Conservation (phyloP, 257 asterid genomes). For the Solanum bulbocastanum region DNA sequence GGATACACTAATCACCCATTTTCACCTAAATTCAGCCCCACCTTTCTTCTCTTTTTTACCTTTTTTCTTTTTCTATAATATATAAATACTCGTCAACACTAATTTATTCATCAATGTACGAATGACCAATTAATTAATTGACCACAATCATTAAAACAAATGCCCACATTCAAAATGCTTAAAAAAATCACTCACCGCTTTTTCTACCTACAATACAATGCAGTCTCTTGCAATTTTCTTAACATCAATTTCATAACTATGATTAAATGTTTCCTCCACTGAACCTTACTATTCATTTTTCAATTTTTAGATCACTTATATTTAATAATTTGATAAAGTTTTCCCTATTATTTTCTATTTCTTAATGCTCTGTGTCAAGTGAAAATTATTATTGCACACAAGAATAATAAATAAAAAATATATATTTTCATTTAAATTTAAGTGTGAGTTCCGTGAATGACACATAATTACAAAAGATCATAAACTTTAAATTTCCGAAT, state of each 20-base stretch:
- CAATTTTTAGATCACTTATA: too few relatives aligned
- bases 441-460: neutral
- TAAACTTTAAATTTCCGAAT: neutral
- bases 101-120: neutral
- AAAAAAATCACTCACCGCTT: neutral
- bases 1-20: neutral
- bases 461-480: neutral
- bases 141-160: neutral
- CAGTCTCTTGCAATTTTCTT: neutral
- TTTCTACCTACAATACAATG: neutral
- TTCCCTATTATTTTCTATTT: too few relatives aligned
- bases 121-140: neutral
- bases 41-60: neutral
- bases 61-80: too few relatives aligned
- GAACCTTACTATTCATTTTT: too few relatives aligned
- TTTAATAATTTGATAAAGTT: too few relatives aligned
- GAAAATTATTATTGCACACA: too few relatives aligned
- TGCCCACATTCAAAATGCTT: neutral
- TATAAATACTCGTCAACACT: neutral
- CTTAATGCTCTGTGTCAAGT: too few relatives aligned
- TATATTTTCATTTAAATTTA: neutral
- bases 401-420: neutral
- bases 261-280: neutral
- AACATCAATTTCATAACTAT: neutral
- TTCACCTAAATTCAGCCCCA: neutral